A percentile compares a stretch with the other conserved stretches of the same genome.
Evolutionary conservation across 2,329 filamentous ascomycete species (phyloP).

Genomic region (Thielaviopsis ethacetica): DNA sequence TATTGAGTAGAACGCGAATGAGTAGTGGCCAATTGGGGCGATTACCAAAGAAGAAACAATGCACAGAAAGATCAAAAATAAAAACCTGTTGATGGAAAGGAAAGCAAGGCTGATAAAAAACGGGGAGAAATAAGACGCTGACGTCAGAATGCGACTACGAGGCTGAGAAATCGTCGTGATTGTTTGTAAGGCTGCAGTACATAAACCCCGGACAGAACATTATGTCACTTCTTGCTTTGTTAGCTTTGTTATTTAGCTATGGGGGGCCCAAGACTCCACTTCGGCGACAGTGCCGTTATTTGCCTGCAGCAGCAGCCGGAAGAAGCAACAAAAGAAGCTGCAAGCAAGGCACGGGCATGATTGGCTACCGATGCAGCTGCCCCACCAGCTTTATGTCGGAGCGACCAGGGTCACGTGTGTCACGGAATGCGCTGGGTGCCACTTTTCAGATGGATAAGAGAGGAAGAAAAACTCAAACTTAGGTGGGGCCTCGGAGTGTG

Average conservation of each 20-base stretch:
- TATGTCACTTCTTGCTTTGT: not conserved
- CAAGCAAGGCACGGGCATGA: not conserved
- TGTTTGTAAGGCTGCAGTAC: not conserved
- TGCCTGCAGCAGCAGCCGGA: not conserved
- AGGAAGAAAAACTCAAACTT: not conserved
- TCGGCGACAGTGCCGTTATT: not conserved
- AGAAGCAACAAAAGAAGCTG: not conserved
- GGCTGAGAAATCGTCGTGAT: slow-evolving; percentile 1
- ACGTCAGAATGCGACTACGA: not conserved
- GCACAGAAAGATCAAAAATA: not conserved
- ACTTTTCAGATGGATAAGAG: not conserved
- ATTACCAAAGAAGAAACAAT: not conserved
- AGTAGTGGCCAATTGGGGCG: not conserved
- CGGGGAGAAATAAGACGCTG: not conserved
- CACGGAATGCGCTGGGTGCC: not conserved
- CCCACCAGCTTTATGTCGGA: not conserved
- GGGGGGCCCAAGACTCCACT: not conserved
- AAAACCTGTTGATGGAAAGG: not conserved
- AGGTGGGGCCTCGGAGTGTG: not conserved
- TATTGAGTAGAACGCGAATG: not conserved
- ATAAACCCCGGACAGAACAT: not conserved
- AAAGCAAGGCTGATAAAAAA: too few relatives aligned
- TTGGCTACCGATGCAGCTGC: not conserved
- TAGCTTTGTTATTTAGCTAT: too few relatives aligned
- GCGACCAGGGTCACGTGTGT: not conserved